A percentile compares a stretch with the other conserved stretches of the same genome.
Evolutionary conservation across 1,284 basidiomycete genomes (phyloP).

Genomic region (Ustilago nuda): DNA sequence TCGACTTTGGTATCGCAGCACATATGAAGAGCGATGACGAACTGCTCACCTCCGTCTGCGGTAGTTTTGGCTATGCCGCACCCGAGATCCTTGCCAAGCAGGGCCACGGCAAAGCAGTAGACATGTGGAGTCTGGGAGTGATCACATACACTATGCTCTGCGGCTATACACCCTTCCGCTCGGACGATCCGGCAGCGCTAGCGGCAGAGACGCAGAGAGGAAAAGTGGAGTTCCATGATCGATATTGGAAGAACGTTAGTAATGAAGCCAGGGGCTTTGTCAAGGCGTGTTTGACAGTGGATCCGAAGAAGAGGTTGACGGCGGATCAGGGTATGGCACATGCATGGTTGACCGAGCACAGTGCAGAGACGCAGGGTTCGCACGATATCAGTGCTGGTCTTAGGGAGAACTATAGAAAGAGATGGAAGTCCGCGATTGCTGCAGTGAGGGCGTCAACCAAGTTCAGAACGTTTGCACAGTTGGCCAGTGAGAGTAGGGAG

Average conservation of each 20-base stretch:
- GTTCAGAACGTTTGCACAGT: conserved; percentile 60
- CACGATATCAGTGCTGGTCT: conserved; percentile 66
- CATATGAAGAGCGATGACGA: conserved; percentile 74
- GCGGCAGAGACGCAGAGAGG: conserved; percentile 84
- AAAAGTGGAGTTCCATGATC: conserved; percentile 83
- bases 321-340: conserved; percentile 80
- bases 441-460: conserved; percentile 66
- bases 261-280: conserved; percentile 85
- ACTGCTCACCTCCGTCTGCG: conserved; percentile 83
- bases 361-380: conserved; percentile 36
- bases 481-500: conserved; percentile 36
- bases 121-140: conserved; percentile 92
- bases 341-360: conserved; percentile 68
- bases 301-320: conserved; percentile 80
- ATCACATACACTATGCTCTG: conserved; percentile 79
- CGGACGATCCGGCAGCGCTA: conserved; percentile 81
- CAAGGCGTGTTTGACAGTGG: conserved; percentile 77
- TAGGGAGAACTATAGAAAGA: conserved; percentile 67
- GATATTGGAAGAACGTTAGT: conserved; percentile 92
- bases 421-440: conserved; percentile 67
- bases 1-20: conserved; percentile 85
- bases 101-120: conserved; percentile 91
- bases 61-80: conserved; percentile 92
- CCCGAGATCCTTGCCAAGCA: conserved; percentile 82
- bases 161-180: conserved; percentile 79